Conservation (phyloP, 1,284 basidiomycete species). For the Fereydounia khargensis region DNA sequence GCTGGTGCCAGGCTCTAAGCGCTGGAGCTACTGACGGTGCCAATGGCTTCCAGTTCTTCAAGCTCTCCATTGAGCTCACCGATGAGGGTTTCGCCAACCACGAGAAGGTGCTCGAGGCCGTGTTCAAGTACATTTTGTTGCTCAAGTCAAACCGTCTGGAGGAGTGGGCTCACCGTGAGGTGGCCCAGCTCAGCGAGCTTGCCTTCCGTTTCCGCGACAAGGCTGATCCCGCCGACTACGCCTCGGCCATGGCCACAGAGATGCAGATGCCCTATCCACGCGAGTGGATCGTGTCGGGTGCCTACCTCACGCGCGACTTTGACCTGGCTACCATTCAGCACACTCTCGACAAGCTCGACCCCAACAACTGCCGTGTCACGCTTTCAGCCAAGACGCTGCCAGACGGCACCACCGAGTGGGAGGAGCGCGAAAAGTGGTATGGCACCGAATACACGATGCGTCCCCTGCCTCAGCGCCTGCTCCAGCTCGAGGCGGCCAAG, state of each 20-base stretch:
- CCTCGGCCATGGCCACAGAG: conserved; percentile 72
- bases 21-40: conserved; percentile 69
- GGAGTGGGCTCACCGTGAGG: conserved; percentile 75
- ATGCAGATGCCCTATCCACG: conserved; percentile 79
- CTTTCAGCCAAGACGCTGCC: conserved; percentile 68
- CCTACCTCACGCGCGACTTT: conserved; percentile 76
- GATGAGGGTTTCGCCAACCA: conserved; percentile 84
- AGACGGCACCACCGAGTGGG: conserved; percentile 38
- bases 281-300: conserved; percentile 73
- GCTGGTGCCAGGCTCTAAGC: conserved; percentile 81
- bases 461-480: conserved; percentile 33
- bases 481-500: conserved; percentile 10
- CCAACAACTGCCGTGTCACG: conserved; percentile 70
- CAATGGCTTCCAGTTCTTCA: conserved; percentile 85
- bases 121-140: conserved; percentile 85
- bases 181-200: conserved; percentile 70
- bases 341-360: conserved; percentile 66
- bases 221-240: conserved; percentile 74
- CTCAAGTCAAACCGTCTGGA: conserved; percentile 71
- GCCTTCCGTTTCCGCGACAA: conserved; percentile 90
- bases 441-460: conserved; percentile 54
- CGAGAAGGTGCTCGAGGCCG: conserved; percentile 69
- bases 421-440: conserved; percentile 54
- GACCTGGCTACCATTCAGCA: conserved; percentile 68
- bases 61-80: conserved; percentile 77